Base-by-base conservation (phyloP, 225 moss, liverwort and hornwort species). In the Straminergon stramineum region DNA sequence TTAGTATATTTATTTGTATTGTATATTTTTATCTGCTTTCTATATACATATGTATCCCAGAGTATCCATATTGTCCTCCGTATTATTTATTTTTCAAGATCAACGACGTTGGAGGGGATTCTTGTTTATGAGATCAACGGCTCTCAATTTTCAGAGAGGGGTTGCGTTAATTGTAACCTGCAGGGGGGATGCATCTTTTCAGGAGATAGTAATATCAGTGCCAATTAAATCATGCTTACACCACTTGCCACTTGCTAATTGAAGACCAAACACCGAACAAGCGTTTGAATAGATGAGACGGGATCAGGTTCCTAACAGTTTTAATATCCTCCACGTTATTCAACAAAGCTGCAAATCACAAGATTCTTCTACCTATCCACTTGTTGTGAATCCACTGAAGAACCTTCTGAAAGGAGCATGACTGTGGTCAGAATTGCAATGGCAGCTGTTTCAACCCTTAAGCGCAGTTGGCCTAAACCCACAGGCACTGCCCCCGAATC, bases 361-460 rank as follows among this genome's bases (percentile, higher is more conserved):
- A 43, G 55, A 73, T 39, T 65, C 84, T 26, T 60, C 39, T 63
- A 63, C 56, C 16, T 66, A 52, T 64, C 61, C 2, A 58, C 74
- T 81, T 14, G n/a, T 69, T 69, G 67, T 15, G 75, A 39, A 39
- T 86, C 73, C 57, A 64, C 74, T 32, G 79, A 58, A 65, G 85
- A 43, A 48, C 77, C 84, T 74, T 94, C 93, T 7, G 92, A 93
- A 88, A 92, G 91, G 52, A 98, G 95, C 95, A 97, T 95, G 53
- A 95, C 96, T 66, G 93, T 88, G 21, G 95, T 92, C 60, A 98
- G 92, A 90, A 97, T 92, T 30, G 97, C 96, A 67, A 98, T 93
- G 77, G 98, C 90, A 73, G 98, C 96, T 26, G 97, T 98, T 94
- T 98, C 98, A 10, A 97, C 98, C 77, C 98, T 88, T 43, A 98